Evolutionary conservation across 768 basidiomycete genomes (phyloP).

Genomic region (Mycena polygramma): DNA sequence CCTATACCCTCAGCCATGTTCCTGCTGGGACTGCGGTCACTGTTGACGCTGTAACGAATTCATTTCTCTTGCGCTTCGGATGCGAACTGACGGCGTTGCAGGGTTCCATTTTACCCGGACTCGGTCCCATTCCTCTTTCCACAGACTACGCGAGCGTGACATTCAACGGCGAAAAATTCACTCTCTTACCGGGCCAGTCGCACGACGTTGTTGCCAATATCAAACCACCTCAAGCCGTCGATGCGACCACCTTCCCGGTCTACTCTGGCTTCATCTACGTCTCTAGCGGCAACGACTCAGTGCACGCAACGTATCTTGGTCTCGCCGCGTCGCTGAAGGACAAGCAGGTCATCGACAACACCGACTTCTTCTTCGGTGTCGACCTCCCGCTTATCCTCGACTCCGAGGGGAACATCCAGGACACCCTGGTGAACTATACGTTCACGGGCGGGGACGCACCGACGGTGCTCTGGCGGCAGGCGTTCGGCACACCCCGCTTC

Average conservation of each 20-base stretch:
- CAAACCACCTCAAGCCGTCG: constrained; percentile 58
- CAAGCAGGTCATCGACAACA: constrained; percentile 66
- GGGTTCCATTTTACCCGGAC: constrained; percentile 56
- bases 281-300: constrained; percentile 45
- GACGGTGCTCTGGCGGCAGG: constrained; percentile 55
- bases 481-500: constrained; percentile 64
- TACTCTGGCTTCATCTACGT: constrained; percentile 59
- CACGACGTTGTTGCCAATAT: constrained; percentile 60
- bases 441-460: constrained; percentile 59
- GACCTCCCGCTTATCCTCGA: constrained; percentile 58
- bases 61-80: not conserved
- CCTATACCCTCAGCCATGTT: constrained; percentile 64
- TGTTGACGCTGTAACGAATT: not conserved
- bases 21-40: constrained; percentile 66
- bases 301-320: constrained; percentile 52
- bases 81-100: constrained; percentile 31
- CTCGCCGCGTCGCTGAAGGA: constrained; percentile 55
- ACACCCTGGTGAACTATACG: constrained; percentile 59
- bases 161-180: constrained; percentile 59
- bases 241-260: constrained; percentile 57
- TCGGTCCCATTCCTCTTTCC: constrained; percentile 66
- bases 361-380: constrained; percentile 60
- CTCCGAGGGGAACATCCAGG: constrained; percentile 55
- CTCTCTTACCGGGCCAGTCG: constrained; percentile 57
- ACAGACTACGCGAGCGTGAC: constrained; percentile 58